Conservation (phyloP, 129 eudicot genomes). For the Saposhnikovia divaricata region DNA sequence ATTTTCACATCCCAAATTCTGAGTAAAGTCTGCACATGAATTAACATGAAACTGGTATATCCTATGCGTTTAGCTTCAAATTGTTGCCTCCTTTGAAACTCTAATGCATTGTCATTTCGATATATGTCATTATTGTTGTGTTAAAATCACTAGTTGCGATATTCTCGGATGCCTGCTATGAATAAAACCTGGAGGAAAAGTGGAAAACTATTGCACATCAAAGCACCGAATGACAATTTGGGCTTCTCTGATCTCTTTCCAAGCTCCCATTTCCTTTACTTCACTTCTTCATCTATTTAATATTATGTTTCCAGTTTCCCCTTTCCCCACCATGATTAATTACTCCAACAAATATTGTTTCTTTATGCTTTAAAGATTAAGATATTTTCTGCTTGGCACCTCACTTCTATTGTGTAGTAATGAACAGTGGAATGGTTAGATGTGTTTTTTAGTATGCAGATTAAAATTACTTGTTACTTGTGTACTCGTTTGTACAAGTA, state of each 20-base stretch:
- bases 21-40: background rate
- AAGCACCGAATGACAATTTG: background rate
- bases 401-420: background rate
- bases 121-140: too few species aligned
- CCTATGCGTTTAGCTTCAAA: background rate
- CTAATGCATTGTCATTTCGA: background rate
- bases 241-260: background rate
- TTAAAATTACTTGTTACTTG: too few species aligned
- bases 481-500: too few species aligned
- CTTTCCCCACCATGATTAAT: background rate
- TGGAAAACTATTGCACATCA: background rate
- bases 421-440: background rate
- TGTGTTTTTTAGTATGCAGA: background rate
- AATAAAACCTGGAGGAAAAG: background rate
- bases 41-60: background rate
- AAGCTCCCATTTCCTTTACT: background rate
- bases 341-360: background rate
- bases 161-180: background rate
- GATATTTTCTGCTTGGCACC: background rate
- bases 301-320: background rate
- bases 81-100: background rate
- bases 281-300: background rate
- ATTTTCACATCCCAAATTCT: background rate
- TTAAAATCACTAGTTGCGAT: too few species aligned
- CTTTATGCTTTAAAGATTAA: background rate